Percentiles rank a stretch among this genome's conserved stretches.
phyloP scores from a whole-genome alignment of 805 yeast genomes.

The Wickerhamomyces silvicola region DNA sequence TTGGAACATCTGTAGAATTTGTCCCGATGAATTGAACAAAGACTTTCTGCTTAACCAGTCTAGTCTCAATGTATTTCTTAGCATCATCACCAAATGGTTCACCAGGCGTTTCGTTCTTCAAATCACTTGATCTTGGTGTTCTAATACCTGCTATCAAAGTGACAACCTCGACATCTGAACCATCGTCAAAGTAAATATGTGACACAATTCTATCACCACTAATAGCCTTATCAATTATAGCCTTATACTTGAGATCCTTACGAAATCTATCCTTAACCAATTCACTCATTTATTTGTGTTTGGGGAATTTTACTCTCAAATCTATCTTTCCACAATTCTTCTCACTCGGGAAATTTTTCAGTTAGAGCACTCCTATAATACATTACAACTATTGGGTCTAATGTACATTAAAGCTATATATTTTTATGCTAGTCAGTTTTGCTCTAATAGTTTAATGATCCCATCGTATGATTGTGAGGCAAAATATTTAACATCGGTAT shows the following conservation, averaged over 20 bases:
- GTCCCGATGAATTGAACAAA: conserved; percentile 54
- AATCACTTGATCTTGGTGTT: conserved; percentile 58
- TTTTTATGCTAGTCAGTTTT: too few species aligned
- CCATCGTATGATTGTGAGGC: conserved; percentile 57
- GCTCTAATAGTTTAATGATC: conserved; percentile 6
- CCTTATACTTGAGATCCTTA: conserved; percentile 23
- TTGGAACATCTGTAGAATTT: conserved; percentile 52
- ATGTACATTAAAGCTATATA: too few species aligned
- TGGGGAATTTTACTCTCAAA: background rate
- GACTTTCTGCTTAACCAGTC: conserved; percentile 56
- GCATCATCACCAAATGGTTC: conserved; percentile 67
- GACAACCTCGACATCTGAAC: conserved; percentile 51
- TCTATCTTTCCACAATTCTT: too few species aligned
- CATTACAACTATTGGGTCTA: too few species aligned
- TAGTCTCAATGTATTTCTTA: conserved; percentile 52
- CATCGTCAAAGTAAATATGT: conserved; percentile 42
- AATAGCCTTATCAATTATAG: conserved; percentile 70
- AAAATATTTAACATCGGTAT: conserved; percentile 85
- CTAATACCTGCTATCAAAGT: conserved; percentile 68
- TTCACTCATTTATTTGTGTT: conserved; percentile 7
- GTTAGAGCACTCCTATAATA: background rate
- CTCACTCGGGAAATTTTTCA: background rate
- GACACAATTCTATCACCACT: conserved; percentile 73
- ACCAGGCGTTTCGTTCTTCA: conserved; percentile 28
- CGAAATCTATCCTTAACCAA: conserved; percentile 22